Evolutionary conservation across 2,329 filamentous ascomycete species (phyloP).

Genomic region (Botrytis porri): DNA sequence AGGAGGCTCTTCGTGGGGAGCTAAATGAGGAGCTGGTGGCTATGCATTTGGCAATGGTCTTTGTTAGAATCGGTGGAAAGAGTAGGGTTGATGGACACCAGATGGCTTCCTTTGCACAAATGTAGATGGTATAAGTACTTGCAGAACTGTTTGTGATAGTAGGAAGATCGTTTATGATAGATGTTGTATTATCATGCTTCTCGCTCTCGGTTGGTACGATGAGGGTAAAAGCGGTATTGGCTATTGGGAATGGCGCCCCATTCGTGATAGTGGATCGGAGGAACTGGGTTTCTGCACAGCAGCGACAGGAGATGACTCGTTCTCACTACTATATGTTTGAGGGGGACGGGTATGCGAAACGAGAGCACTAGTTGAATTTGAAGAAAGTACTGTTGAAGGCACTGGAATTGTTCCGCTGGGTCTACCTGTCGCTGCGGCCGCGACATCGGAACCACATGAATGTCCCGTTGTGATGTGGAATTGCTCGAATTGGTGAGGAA

Average conservation of each 20-base stretch:
- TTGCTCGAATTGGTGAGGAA: background rate
- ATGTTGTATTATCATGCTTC: too few relatives aligned
- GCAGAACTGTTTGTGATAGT: background rate
- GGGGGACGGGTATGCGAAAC: background rate
- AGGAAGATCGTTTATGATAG: too few relatives aligned
- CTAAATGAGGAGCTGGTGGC: background rate
- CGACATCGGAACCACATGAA: background rate
- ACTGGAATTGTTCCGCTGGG: background rate
- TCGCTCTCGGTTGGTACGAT: background rate
- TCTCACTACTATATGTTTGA: background rate
- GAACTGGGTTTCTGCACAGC: background rate
- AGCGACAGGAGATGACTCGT: background rate
- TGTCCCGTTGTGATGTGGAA: background rate
- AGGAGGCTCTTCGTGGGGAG: background rate
- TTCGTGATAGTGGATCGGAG: background rate
- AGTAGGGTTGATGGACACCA: background rate
- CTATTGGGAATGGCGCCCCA: background rate
- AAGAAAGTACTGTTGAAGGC: background rate
- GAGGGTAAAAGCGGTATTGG: background rate
- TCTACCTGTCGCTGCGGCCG: background rate
- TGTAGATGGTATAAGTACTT: background rate
- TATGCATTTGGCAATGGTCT: background rate
- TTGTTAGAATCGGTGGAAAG: background rate
- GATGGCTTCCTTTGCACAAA: background rate
- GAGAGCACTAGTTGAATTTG: background rate